Base-by-base conservation (phyloP, 257 asterid species). In the Forsythia suspensa region DNA sequence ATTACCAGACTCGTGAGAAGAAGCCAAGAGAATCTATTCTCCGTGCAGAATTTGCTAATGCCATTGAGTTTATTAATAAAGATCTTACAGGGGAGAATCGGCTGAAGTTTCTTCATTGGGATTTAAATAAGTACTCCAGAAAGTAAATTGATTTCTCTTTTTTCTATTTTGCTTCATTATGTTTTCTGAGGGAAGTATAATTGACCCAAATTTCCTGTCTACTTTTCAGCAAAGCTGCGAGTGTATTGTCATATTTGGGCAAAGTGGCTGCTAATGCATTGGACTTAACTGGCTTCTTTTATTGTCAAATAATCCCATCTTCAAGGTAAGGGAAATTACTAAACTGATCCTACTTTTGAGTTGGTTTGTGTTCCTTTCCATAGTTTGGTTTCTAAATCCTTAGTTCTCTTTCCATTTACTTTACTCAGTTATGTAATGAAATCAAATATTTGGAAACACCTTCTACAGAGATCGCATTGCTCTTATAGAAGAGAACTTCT, bases 21-120 rank as follows among this genome's bases (percentile, higher is more conserved):
- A 92, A 88, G 89, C 98, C 97, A 46, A 87, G 99, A 73, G 99
- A 96, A 85, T 89, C 98, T 40, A 88, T 91, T 86, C 90, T 96
- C 72, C 93, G 94, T 77, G 77, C 88, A 43, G 97, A 91, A 86
- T 96, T 96, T 79, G 94, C 89, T 74, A 86, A 83, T 89, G 99
- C 99, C 61, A 94, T 96, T 82, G 93, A 86, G 79, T 79, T 81
- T 73, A 86, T 96, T 70, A 96, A 96, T 84, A 89, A 77, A 85
- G 92, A 89, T 86, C 89, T 92, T 15, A 40, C 89, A 1, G 86
- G 51, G 87, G 92, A 87, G 77, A 82, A 88, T 78, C 97, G 86
- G 78, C 84, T 96, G 92, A 96, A 84, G 87, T 96, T 94, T 86
- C 92, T 94, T 83, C 99, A 94, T 81, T 96, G 98, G 98, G 99